Percentiles rank a stretch among this genome's conserved stretches.
Evolutionary conservation across 495 filamentous ascomycete genomes (phyloP).

Genomic region (Xylaria intraflava): DNA sequence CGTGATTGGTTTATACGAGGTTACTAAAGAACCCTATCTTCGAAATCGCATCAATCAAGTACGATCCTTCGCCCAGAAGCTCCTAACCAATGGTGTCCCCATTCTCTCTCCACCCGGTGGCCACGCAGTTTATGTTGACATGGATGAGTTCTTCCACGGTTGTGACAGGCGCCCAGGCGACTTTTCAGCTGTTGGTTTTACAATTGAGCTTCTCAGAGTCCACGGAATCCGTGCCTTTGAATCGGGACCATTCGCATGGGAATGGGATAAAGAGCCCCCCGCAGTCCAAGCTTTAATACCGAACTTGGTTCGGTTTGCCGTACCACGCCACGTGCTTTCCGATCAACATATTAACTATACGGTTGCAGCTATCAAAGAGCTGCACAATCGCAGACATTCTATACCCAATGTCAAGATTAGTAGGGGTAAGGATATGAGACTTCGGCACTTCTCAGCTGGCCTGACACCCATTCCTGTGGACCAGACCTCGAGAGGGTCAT

Average conservation of each 20-base stretch:
- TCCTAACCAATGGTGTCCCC: background rate
- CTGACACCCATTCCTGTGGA: conserved; percentile 1
- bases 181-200: conserved; percentile 7
- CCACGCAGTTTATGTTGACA: conserved; percentile 7
- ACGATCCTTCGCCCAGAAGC: conserved; percentile 6
- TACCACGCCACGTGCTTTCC: conserved; percentile 5
- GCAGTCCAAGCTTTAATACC: background rate
- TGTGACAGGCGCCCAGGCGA: conserved; percentile 7
- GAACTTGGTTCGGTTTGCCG: conserved; percentile 9
- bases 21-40: conserved; percentile 7
- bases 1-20: conserved; percentile 7
- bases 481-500: background rate
- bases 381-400: conserved; percentile 6
- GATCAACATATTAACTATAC: conserved; percentile 9
- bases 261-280: conserved; percentile 4
- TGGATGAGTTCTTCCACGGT: conserved; percentile 6
- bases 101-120: conserved; percentile 2
- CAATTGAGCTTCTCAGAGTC: conserved; percentile 4
- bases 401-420: conserved; percentile 8
- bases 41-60: background rate
- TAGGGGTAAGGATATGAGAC: conserved; percentile 3
- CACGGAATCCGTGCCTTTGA: conserved; percentile 4
- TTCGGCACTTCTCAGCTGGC: conserved; percentile 4
- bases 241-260: conserved; percentile 3
- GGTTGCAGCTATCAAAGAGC: conserved; percentile 6